Conservation (phyloP, 2,329 filamentous ascomycete species). For the Fusarium clavum region DNA sequence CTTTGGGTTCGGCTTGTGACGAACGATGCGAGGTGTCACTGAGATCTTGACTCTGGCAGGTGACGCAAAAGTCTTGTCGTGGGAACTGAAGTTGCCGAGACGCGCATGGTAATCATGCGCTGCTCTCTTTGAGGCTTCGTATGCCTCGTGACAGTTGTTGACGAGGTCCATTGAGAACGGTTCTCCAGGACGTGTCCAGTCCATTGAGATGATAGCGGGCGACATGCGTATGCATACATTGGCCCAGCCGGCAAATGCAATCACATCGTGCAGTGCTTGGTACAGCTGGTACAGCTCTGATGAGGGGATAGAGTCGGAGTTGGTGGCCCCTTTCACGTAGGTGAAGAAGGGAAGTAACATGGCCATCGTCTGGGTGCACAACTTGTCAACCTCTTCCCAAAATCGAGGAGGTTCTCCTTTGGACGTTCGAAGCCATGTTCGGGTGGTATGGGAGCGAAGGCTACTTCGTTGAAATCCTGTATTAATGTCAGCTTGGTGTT, state of each 20-base stretch:
- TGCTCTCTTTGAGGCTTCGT: conserved; percentile 25
- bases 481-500: conserved; percentile 10
- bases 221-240: conserved; percentile 45
- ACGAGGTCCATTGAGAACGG: conserved; percentile 36
- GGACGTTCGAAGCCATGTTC: conserved; percentile 38
- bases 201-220: conserved; percentile 38
- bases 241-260: conserved; percentile 50
- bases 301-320: conserved; percentile 12
- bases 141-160: conserved; percentile 37
- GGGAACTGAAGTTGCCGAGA: neutral
- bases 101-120: conserved; percentile 15
- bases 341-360: conserved; percentile 45
- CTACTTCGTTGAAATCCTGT: conserved; percentile 48
- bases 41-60: conserved; percentile 50
- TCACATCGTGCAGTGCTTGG: conserved; percentile 47
- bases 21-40: conserved; percentile 44
- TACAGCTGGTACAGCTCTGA: conserved; percentile 42
- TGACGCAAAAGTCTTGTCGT: neutral
- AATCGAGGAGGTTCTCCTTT: conserved; percentile 43
- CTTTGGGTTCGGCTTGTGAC: conserved; percentile 29
- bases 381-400: conserved; percentile 49
- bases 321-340: conserved; percentile 26
- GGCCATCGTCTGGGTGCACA: conserved; percentile 38
- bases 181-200: conserved; percentile 49
- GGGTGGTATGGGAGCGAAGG: conserved; percentile 44